Base-by-base conservation (phyloP, 371 early-diverging fungal species). In the Saksenaea oblongispora region DNA sequence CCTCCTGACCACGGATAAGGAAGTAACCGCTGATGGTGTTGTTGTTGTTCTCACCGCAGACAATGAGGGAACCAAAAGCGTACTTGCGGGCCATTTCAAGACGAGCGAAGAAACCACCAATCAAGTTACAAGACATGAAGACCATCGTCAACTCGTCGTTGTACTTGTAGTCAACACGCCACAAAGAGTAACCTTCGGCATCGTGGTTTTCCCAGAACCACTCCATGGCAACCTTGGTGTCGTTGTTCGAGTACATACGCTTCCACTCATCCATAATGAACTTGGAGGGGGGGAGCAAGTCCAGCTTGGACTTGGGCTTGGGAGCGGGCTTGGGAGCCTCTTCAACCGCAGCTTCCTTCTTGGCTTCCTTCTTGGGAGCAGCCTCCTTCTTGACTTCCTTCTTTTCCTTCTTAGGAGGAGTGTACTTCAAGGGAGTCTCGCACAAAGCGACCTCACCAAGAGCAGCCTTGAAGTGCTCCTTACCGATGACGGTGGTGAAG, bases 191-290 rank as follows among this genome's bases (percentile, higher is more conserved):
- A 65, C 95, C 96, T 58, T 87, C 82, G 26, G 89, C 73, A 73
- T 97, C 96, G 70, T 80, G 92, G 87, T 95, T 68, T 79, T 91
- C 83, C 95, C 95, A 95, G 85, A 97, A 93, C 92, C 92, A 97
- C 84, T 95, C 83, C 83, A 91, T 83, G 69, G 96, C 94, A 58
- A 82, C 87, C 64, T 94, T 93, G 66, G 90, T 89, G 63, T 95
- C 92, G 80, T 95, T 95, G 93, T 97, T 97, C 59, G 94, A 94
- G 91, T 97, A 97, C 82, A 91, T 87, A 63, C 96, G 91, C 89
- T 97, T 96, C 97, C 96, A 97, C 69, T 90, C 91, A 64, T 97
- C 96, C 62, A 96, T 70, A 71, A 82, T 74, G 80, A 96, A 89
- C 69, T 79, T 70, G 73, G 94, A 89, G 60, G 90, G 87, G 65